phyloP scores from a whole-genome alignment of 495 filamentous ascomycete genomes.

The Usnea hakonensis region DNA sequence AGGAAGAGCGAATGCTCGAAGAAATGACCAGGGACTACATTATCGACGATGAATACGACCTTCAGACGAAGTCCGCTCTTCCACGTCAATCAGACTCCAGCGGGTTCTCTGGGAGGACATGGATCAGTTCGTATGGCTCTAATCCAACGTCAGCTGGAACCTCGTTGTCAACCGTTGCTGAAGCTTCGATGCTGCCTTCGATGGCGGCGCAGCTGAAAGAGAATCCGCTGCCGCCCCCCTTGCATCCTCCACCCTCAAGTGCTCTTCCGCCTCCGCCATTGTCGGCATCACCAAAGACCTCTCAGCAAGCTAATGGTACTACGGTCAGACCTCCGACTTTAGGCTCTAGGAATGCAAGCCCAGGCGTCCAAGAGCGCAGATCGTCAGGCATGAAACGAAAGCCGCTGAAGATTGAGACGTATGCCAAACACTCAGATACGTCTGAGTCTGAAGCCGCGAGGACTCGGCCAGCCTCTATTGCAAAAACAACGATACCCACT shows the following conservation, averaged over 20 bases:
- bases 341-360: slow-evolving; percentile 34
- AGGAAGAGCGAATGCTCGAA: slow-evolving; percentile 85
- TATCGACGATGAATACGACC: slow-evolving; percentile 75
- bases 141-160: slow-evolving; percentile 67
- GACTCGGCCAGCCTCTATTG: slow-evolving; percentile 35
- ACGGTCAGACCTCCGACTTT: slow-evolving; percentile 32
- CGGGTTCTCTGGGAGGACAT: slow-evolving; percentile 72
- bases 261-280: slow-evolving; percentile 31
- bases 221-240: slow-evolving; percentile 27
- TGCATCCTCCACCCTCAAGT: slow-evolving; percentile 28
- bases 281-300: slow-evolving; percentile 26
- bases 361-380: slow-evolving; percentile 68
- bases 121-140: slow-evolving; percentile 78
- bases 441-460: slow-evolving; percentile 35
- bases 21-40: slow-evolving; percentile 85
- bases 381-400: slow-evolving; percentile 71
- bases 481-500: slow-evolving; percentile 22
- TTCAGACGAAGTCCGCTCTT: slow-evolving; percentile 63
- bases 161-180: slow-evolving; percentile 67
- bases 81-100: slow-evolving; percentile 88
- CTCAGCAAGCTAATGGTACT: slow-evolving; percentile 16
- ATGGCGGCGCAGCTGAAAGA: slow-evolving; percentile 27
- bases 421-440: slow-evolving; percentile 34
- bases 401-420: slow-evolving; percentile 87
- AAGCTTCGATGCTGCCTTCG: slow-evolving; percentile 42